Evolutionary conservation across 1,139 yeast genomes (phyloP), one percentile per base, ranked within the genome.

Genomic region (Hansenula lynferdii): DNA sequence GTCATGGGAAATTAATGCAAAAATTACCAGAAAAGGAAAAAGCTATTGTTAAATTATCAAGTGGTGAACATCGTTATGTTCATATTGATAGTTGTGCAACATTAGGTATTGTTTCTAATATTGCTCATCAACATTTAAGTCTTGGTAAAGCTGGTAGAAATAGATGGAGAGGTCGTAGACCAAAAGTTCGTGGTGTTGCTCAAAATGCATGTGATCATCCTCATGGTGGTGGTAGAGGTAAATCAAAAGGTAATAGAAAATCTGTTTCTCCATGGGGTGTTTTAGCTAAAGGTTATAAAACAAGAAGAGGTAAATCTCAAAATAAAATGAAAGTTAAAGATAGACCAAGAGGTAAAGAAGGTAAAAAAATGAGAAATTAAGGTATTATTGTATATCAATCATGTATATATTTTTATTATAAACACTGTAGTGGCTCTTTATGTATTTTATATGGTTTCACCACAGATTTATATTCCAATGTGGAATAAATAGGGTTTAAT

Each of bases 151-250:
- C 99, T 14, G 99, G 99, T 55, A 80, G 97, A 64, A 72, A 83
- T 39, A 83, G 99, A 62, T 84, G 89, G 72, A 70, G 85, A 60
- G 98, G 98, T 49, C 81, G 83, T 56, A 80, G 98, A 64, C 98
- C 99, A 26, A 77, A 84, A 39, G 96, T 89, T 28, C 85, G 99
- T 72, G 99, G 99, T 77, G 87, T 89, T 53, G 98, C 98, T 38
- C 87, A 87, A 96, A 92, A 92, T 67, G 94, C 95, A 45, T 79
- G 81, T 59, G 97, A 92, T 65, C 99, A 92, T 70, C 99, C 99
- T 51, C 94, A 89, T 58, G 99, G 99, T 74, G 99, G 99, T 83
- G 99, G 99, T 69, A 84, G 98, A 75, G 99, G 99, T 77, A 94
- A 92, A 65, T 85, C 96, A 43, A 92, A 94, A 79, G 86, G 96